Evolutionary conservation across 257 asterid species (phyloP), one percentile per base, ranked within the genome.

Genomic region (Fraxinus excelsior): DNA sequence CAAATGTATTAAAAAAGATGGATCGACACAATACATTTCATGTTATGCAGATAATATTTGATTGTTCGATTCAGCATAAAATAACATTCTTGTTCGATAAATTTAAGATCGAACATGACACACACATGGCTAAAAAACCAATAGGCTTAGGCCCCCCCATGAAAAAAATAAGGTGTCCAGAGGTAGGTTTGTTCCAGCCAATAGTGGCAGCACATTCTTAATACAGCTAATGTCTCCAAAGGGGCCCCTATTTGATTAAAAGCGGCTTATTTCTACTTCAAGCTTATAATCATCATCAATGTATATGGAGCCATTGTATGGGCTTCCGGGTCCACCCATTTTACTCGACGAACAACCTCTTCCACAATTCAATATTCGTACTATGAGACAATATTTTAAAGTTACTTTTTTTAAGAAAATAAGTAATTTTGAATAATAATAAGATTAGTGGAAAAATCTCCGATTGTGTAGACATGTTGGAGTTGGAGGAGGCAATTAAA

Each of bases 381-480:
- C 51, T 11, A 40, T 40, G 16, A 40, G 46, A 40, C 46, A 40
- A 12, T 40, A 10, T 12, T 40, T 40, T 2, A 42, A 11, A 42
- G 51, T 2, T 3, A 3, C 18, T 12, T 42, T 42, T 42, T 42
- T 2, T 2, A 0, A 40, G 51, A 42, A 42, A 42, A 42, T 40
- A 40, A 42, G 51, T 11, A 42, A 42, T 42, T 42, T 2, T 42
- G 51, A 42, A 12, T 1, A 35, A 38, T 0, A 2, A 11, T 11
- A 42, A 11, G 5, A 11, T 42, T 42, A 42, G 18, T 12, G 16
- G 51, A 13, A 12, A 42, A 42, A 42, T 42, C 18, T 42, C 4
- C 51, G 3, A 76, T 83, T 87, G 76, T 82, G 53, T 72, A 86
- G 89, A 86, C 95, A 87, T 91, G 95, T 80, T 86, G 87, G 92